These are phyloP conservation scores for Corymbia citriodora DNA, from an alignment of 441 rosid genomes.

Conservation along the genomic window DNA sequence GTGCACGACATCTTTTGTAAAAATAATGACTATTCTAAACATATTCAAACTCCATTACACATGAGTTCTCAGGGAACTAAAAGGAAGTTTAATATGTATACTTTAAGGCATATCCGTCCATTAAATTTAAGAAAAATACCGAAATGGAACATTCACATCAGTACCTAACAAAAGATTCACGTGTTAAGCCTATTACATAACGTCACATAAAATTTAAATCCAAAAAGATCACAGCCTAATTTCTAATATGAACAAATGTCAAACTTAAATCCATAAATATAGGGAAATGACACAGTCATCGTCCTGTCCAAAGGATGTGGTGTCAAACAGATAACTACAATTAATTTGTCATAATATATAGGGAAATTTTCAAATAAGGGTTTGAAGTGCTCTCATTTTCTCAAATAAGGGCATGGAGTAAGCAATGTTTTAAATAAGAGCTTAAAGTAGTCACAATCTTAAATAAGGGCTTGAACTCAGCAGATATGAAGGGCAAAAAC, in stretches of 20 bases:
- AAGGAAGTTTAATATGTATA: no score
- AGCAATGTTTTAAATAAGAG: no score
- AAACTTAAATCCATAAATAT: background rate
- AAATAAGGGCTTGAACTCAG: no score
- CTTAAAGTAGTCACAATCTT: no score
- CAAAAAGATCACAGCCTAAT: background rate
- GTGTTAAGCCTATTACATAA: accelerated
- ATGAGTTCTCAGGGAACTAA: background rate
- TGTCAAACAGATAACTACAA: background rate
- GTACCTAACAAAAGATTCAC: background rate
- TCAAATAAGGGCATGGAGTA: no score
- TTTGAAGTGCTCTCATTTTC: no score
- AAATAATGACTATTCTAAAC: background rate
- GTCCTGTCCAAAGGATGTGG: background rate
- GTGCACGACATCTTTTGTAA: background rate
- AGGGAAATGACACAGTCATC: background rate
- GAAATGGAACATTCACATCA: background rate
- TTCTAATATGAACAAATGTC: background rate
- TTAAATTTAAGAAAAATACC: background rate
- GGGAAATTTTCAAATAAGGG: no score
- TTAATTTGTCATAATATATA: background rate
- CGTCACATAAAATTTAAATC: background rate
- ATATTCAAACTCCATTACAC: background rate
- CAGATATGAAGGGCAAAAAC: no score
- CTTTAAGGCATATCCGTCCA: background rate